Conservation (phyloP, 139 green algal genomes). For the Yamagishiella unicocca region DNA sequence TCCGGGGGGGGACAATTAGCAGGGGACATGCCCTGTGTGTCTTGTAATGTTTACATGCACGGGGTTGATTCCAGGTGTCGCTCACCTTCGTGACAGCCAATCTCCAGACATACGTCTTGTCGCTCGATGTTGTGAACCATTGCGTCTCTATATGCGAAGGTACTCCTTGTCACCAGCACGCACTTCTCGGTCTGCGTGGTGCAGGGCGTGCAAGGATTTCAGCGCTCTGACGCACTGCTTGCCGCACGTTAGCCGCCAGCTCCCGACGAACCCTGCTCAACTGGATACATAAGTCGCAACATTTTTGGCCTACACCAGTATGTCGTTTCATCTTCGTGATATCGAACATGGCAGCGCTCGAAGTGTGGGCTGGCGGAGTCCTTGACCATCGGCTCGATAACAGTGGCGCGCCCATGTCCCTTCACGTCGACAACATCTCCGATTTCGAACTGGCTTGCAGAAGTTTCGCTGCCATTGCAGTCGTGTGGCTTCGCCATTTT, state of each 20-base stretch:
- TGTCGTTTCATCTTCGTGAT: constrained; percentile 25
- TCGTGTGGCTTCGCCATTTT: no score
- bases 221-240: neutral
- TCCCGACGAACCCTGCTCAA: neutral
- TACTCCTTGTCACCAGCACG: constrained; percentile 30
- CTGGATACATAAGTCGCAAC: constrained; percentile 7
- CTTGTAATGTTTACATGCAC: neutral
- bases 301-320: constrained; percentile 5
- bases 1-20: no score
- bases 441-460: neutral
- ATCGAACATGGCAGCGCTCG: constrained; percentile 1
- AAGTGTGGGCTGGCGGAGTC: neutral
- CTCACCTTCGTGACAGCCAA: constrained; percentile 50
- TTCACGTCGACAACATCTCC: constrained; percentile 39
- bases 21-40: no score
- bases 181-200: neutral
- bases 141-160: constrained; percentile 30
- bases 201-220: neutral
- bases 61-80: neutral
- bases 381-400: neutral
- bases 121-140: constrained; percentile 39
- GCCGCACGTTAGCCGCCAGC: neutral
- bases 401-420: neutral
- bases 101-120: constrained; percentile 50
- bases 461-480: no score